A percentile compares a stretch with the other conserved stretches of the same genome.
Conservation (phyloP, 768 basidiomycete genomes). For the Phylloporus arenicola region DNA sequence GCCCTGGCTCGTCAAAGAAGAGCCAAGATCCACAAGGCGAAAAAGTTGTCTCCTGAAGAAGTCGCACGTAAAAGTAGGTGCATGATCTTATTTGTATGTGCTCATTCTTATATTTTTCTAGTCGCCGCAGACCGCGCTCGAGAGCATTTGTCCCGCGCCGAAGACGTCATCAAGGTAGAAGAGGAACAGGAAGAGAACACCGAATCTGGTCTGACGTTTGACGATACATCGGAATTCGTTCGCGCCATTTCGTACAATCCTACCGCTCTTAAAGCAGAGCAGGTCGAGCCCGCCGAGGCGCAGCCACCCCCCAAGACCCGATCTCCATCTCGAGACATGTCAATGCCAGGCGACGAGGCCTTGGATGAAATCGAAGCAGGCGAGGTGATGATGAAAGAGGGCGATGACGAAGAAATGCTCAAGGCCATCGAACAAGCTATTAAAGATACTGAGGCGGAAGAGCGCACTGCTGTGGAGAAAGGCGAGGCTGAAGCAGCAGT, state of each 20-base stretch:
- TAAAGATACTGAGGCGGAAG: constrained; percentile 56
- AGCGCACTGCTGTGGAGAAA: constrained; percentile 33
- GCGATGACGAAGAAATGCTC: constrained; percentile 74
- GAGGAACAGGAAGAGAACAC: constrained; percentile 38
- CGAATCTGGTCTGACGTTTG: constrained; percentile 67
- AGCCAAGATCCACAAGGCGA: constrained; percentile 70
- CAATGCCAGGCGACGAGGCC: constrained; percentile 57
- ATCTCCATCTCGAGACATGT: constrained; percentile 48
- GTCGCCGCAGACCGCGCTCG: constrained; percentile 60
- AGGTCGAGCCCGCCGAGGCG: constrained; percentile 29
- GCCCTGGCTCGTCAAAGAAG: constrained; percentile 82
- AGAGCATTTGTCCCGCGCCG: constrained; percentile 41
- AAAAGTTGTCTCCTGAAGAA: constrained; percentile 78
- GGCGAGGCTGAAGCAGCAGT: constrained; percentile 30
- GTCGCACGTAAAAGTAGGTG: constrained; percentile 67
- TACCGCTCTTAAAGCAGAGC: constrained; percentile 46
- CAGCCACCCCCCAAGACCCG: constrained; percentile 28
- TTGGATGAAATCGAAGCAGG: constrained; percentile 79
- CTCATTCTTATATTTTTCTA: constrained; percentile 25
- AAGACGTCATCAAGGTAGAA: constrained; percentile 42
- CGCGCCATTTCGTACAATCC: constrained; percentile 73
- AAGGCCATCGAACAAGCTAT: constrained; percentile 71
- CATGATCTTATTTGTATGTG: background rate
- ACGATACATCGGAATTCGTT: constrained; percentile 96
- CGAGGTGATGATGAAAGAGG: constrained; percentile 73